A percentile compares a stretch with the other conserved stretches of the same genome.
Conservation (phyloP, 2,329 filamentous ascomycete genomes). For the Exophiala viscosa region DNA sequence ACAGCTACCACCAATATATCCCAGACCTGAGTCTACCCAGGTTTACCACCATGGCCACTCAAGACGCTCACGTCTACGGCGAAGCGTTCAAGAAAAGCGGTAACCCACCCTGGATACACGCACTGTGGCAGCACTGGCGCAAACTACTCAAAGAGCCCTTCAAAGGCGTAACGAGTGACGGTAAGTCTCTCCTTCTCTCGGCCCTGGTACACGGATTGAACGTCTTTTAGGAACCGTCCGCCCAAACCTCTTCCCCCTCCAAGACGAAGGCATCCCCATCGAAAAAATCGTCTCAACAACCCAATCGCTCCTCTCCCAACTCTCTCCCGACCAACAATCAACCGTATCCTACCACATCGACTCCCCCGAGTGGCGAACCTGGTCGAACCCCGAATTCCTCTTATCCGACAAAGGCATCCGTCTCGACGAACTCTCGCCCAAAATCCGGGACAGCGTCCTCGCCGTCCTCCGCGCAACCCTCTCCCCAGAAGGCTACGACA, state of each 20-base stretch:
- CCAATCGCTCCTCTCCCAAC: constrained; percentile 42
- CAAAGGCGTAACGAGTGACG: constrained; percentile 67
- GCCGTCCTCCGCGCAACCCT: constrained; percentile 56
- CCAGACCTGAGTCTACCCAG: constrained; percentile 60
- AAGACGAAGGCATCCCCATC: constrained; percentile 63
- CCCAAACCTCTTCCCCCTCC: constrained; percentile 53
- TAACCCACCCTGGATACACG: constrained; percentile 64
- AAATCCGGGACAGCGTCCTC: constrained; percentile 51
- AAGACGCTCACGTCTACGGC: constrained; percentile 62
- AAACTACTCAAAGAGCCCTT: constrained; percentile 61
- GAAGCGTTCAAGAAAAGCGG: constrained; percentile 56
- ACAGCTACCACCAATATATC: constrained; percentile 55
- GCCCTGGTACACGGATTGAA: constrained; percentile 12
- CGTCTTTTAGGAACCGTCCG: constrained; percentile 38
- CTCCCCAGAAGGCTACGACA: constrained; percentile 67
- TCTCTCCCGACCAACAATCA: constrained; percentile 50
- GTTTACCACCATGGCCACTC: constrained; percentile 60
- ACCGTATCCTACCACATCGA: constrained; percentile 60
- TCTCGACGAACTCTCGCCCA: constrained; percentile 57
- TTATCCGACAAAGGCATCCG: constrained; percentile 66
- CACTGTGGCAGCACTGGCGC: constrained; percentile 57
- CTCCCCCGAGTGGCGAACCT: constrained; percentile 67
- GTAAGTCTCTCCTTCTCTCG: constrained; percentile 37
- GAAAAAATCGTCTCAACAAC: constrained; percentile 53
- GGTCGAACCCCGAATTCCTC: constrained; percentile 71